Evolutionary conservation across 2,329 filamentous ascomycete species (phyloP).

Genomic region (Xylariaceae sp.): DNA sequence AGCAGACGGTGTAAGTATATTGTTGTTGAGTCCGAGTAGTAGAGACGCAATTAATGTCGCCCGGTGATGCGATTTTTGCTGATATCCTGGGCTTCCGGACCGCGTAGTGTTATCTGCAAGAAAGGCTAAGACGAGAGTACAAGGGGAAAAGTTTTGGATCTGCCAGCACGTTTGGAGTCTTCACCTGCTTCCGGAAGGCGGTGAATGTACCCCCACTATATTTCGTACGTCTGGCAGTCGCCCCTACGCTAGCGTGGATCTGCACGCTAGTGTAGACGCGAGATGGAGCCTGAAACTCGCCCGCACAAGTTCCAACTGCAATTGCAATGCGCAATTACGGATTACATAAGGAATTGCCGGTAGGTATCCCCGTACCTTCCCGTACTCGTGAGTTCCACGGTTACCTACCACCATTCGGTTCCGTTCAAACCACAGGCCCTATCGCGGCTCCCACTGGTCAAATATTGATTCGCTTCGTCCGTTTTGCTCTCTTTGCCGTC

Average conservation of each 20-base stretch:
- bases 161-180: slow-evolving; percentile 20
- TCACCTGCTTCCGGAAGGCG: slow-evolving; percentile 24
- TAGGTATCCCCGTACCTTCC: too few relatives aligned
- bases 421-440: background rate
- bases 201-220: slow-evolving; percentile 24
- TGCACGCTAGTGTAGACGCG: background rate
- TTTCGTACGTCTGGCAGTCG: background rate
- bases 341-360: background rate
- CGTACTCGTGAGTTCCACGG: too few relatives aligned
- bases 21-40: background rate
- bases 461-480: too few relatives aligned
- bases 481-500: too few relatives aligned
- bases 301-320: background rate
- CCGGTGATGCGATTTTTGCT: background rate
- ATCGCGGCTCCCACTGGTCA: background rate
- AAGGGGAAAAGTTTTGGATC: slow-evolving; percentile 23
- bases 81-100: background rate
- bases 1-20: background rate
- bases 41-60: background rate
- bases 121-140: background rate
- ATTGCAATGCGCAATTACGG: background rate
- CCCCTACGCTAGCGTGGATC: background rate
- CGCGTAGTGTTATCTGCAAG: background rate
- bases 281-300: background rate
- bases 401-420: too few relatives aligned